These are phyloP conservation scores for Wallacemonas sp. DNA, from an alignment of 208 protist genomes.

Conservation along the genomic window DNA sequence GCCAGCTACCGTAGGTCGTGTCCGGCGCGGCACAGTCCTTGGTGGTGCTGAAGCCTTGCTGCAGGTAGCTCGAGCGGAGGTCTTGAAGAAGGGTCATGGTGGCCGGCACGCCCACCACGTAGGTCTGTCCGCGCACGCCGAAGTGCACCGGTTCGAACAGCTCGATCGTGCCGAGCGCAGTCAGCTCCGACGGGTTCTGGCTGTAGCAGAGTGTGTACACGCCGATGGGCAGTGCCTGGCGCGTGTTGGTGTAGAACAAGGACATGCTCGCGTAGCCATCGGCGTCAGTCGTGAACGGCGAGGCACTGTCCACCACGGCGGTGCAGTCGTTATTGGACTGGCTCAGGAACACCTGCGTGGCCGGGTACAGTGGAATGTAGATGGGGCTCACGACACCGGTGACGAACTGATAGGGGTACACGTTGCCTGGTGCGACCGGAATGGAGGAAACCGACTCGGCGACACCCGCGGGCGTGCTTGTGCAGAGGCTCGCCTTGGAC, in stretches of 20 bases:
- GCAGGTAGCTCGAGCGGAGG: slow-evolving; percentile 26
- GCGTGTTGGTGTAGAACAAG: slow-evolving; percentile 19
- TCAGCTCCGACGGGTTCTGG: slow-evolving; percentile 6
- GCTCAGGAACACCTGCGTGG: slow-evolving; percentile 43
- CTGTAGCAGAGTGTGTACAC: slow-evolving; percentile 56
- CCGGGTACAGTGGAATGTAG: slow-evolving; percentile 45
- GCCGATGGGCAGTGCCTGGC: slow-evolving; percentile 26
- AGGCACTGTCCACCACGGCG: slow-evolving; percentile 13
- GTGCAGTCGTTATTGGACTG: slow-evolving; percentile 18
- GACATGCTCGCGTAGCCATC: slow-evolving; percentile 40
- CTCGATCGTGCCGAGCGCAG: slow-evolving; percentile 28
- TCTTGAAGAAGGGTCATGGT: slow-evolving; percentile 43
- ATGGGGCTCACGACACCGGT: slow-evolving; percentile 29
- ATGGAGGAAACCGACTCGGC: slow-evolving; percentile 13
- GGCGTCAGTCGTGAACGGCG: slow-evolving; percentile 45
- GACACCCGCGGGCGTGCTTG: slow-evolving; percentile 36
- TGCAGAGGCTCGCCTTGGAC: slow-evolving; percentile 34
- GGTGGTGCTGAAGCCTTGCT: slow-evolving; percentile 50
- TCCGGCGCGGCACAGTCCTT: slow-evolving; percentile 24
- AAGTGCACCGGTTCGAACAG: slow-evolving; percentile 44
- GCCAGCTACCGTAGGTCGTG: slow-evolving; percentile 45
- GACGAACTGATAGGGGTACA: slow-evolving; percentile 53
- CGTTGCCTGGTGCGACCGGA: slow-evolving; percentile 23
- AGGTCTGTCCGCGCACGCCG: slow-evolving; percentile 37
- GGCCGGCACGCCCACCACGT: slow-evolving; percentile 45